phyloP scores from a whole-genome alignment of 345 rosid species.

The Citropsis articulata region DNA sequence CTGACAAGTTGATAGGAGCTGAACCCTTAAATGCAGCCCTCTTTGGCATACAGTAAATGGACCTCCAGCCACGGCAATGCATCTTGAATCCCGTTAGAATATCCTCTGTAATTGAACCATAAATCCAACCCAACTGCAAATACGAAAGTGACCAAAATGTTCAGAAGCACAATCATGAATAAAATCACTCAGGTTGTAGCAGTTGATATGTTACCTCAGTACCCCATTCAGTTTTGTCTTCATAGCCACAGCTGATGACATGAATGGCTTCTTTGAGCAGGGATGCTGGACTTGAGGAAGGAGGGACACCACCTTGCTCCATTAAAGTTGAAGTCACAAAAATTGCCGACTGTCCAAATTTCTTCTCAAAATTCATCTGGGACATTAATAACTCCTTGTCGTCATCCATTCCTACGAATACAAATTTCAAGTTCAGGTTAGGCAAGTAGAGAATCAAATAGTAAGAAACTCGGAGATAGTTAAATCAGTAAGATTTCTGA shows the following conservation, averaged over 20 bases:
- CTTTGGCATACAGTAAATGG: slow-evolving; percentile 96
- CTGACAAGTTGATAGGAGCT: slow-evolving; percentile 92
- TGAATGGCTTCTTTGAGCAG: slow-evolving; percentile 97
- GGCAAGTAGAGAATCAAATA: background rate
- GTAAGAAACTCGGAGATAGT: background rate
- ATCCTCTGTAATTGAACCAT: slow-evolving; percentile 97
- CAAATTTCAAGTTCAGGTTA: background rate
- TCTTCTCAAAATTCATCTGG: slow-evolving; percentile 90
- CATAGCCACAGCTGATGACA: slow-evolving; percentile 95
- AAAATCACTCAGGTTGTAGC: background rate
- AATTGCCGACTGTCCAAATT: slow-evolving; percentile 86
- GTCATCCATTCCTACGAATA: slow-evolving; percentile 45
- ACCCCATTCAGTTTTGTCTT: slow-evolving; percentile 99
- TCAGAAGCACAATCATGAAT: background rate
- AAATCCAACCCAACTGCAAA: slow-evolving; percentile 93
- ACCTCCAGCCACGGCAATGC: slow-evolving; percentile 99
- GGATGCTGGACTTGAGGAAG: slow-evolving; percentile 94
- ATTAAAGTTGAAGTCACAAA: slow-evolving; percentile 90
- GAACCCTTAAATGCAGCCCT: slow-evolving; percentile 93
- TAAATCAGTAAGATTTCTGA: background rate
- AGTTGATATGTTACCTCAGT: slow-evolving; percentile 56
- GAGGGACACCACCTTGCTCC: slow-evolving; percentile 97
- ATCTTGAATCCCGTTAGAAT: slow-evolving; percentile 97
- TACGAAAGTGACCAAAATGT: slow-evolving; percentile 9
- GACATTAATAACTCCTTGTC: slow-evolving; percentile 87